Evolutionary conservation across 2,329 filamentous ascomycete species (phyloP), one percentile per base, ranked within the genome.

Genomic region (Fusarium incarnatum): DNA sequence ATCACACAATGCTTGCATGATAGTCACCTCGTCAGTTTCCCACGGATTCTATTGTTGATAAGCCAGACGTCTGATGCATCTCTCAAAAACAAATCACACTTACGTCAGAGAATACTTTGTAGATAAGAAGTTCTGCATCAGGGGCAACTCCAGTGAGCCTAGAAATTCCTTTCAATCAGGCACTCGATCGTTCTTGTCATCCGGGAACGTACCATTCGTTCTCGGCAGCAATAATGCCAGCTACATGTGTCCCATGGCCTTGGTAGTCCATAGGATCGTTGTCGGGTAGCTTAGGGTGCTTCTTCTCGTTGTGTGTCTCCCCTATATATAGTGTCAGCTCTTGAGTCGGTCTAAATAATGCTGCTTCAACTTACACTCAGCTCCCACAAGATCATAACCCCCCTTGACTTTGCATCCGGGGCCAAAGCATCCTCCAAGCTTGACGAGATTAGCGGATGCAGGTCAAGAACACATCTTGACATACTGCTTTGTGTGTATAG

Each of bases 181-280:
- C 46, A 30, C 13, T n/a, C 18, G 8, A 34, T 10, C 30, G n/a
- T 25, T 16, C 16, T 9, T 27, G 5, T 8, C 30, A 18, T 34
- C 12, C 42, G 18, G 8, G 48, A 22, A 28, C 72, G 56, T 64
- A 73, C 78, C 76, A 78, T 62, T 80, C 77, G 70, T 76, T 76
- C 40, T 85, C 78, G 18, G 83, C 85, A 27, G 80, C 84, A 66
- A 87, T 81, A 25, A 84, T 84, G 22, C 85, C 85, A 20, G 84
- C 81, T 37, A 84, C 83, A 56, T 82, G 80, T 7, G 80, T 82
- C 2, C 80, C 80, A 40, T 82, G 80, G 1, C 78, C 78, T 42
- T 76, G 71, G 15, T 73, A 72, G 54, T 81, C 79, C 73, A 79
- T 77, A 0, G 79, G 79, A 32, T 81, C 78, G 20, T 72, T 68